These are phyloP conservation scores for Rhododendron vialii DNA, from an alignment of 148 eudicot species.

Conservation along the genomic window DNA sequence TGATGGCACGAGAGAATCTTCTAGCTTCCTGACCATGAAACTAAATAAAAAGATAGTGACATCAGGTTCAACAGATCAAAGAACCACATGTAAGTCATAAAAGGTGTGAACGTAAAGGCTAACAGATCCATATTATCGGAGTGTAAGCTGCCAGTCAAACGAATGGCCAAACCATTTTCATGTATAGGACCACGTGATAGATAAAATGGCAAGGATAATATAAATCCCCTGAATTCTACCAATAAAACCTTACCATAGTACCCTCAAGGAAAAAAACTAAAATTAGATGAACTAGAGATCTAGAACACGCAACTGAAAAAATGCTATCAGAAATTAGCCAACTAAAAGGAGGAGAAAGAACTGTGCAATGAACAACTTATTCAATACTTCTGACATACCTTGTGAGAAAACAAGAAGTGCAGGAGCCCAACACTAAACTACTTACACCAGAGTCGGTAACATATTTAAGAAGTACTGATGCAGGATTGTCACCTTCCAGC, in stretches of 20 bases:
- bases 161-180: neutral
- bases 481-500: conserved; percentile 62
- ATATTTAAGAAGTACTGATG: conserved; percentile 48
- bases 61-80: neutral
- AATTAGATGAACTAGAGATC: neutral
- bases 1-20: conserved; percentile 54
- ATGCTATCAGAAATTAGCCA: neutral
- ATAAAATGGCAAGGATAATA: neutral
- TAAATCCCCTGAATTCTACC: neutral
- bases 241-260: neutral
- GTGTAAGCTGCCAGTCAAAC: neutral
- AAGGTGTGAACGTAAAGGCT: neutral
- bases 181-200: neutral
- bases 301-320: neutral
- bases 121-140: neutral
- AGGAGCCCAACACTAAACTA: conserved; percentile 75
- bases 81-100: conserved; percentile 4
- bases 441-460: conserved; percentile 34
- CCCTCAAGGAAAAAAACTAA: too few species aligned
- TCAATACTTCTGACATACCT: conserved; percentile 33
- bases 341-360: neutral
- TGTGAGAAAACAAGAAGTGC: conserved; percentile 38
- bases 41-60: neutral
- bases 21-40: conserved; percentile 39
- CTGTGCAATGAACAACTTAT: neutral